Conservation (phyloP, 192 early-diverging fungal species). For the Chytriomyces sp. region DNA sequence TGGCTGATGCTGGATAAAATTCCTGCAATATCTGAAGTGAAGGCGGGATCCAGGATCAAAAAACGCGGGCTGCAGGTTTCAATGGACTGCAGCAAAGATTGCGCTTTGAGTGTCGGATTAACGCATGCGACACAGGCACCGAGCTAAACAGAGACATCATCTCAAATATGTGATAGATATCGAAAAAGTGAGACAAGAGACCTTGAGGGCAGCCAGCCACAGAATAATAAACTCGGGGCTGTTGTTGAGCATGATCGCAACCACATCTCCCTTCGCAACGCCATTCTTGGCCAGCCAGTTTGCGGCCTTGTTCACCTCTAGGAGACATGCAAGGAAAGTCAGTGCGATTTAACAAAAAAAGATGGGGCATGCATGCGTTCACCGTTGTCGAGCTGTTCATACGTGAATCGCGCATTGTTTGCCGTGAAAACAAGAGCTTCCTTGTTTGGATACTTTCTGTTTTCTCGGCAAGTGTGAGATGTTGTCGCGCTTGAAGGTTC, state of each 20-base stretch:
- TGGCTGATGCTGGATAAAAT: no score
- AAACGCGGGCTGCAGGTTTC: constrained; percentile 1
- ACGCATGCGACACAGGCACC: constrained; percentile 60
- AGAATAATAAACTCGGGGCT: constrained; percentile 59
- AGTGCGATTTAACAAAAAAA: background rate
- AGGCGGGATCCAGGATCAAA: background rate
- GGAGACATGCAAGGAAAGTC: background rate
- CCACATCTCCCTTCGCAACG: constrained; percentile 38
- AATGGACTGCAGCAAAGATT: constrained; percentile 29
- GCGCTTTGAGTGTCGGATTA: constrained; percentile 60
- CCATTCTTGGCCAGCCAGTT: constrained; percentile 21
- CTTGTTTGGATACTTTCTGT: constrained; percentile 34
- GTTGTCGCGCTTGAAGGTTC: background rate
- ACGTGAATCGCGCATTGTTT: constrained; percentile 8
- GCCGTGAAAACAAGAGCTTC: constrained; percentile 22
- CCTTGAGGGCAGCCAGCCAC: constrained; percentile 61
- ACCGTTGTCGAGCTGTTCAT: constrained; percentile 27
- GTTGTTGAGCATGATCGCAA: constrained; percentile 67
- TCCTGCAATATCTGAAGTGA: no score
- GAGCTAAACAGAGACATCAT: constrained; percentile 8
- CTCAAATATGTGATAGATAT: constrained; percentile 6
- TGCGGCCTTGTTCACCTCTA: constrained; percentile 25
- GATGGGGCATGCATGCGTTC: background rate
- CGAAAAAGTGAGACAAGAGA: constrained; percentile 57
- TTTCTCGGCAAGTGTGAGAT: background rate